phyloP scores from a whole-genome alignment of 2,329 filamentous ascomycete genomes.

The Talaromyces verruculosus region DNA sequence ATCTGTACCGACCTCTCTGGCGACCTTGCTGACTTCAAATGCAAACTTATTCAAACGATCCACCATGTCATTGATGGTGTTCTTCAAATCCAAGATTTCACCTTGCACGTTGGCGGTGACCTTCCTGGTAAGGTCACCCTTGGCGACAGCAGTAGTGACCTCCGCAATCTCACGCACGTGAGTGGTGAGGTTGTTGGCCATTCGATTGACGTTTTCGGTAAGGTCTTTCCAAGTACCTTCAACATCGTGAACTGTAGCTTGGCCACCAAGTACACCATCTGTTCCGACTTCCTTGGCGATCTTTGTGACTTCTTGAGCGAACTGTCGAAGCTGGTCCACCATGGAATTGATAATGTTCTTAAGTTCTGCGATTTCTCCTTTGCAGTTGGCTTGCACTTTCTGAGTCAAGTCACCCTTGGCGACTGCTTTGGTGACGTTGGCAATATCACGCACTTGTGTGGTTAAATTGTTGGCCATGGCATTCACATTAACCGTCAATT shows the following conservation, averaged over 20 bases:
- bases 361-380: constrained; percentile 84
- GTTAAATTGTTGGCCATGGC: constrained; percentile 82
- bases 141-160: constrained; percentile 88
- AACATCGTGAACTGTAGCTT: constrained; percentile 89
- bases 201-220: constrained; percentile 89
- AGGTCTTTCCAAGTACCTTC: constrained; percentile 93
- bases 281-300: constrained; percentile 92
- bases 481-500: constrained; percentile 77
- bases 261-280: constrained; percentile 84
- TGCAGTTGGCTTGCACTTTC: constrained; percentile 86
- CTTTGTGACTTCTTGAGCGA: constrained; percentile 90
- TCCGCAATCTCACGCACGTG: constrained; percentile 95
- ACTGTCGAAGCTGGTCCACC: constrained; percentile 93
- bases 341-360: constrained; percentile 98
- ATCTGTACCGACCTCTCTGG: constrained; percentile 61
- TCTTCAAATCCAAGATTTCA: constrained; percentile 88
- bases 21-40: constrained; percentile 62
- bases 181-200: constrained; percentile 94
- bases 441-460: constrained; percentile 90
- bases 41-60: constrained; percentile 61
- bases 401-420: constrained; percentile 84
- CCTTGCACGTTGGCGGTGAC: constrained; percentile 87
- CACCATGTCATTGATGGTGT: constrained; percentile 71
- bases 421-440: constrained; percentile 67
- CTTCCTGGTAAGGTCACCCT: constrained; percentile 88